phyloP scores from a whole-genome alignment of 106 monocot species.

The Iris macrosiphon region DNA sequence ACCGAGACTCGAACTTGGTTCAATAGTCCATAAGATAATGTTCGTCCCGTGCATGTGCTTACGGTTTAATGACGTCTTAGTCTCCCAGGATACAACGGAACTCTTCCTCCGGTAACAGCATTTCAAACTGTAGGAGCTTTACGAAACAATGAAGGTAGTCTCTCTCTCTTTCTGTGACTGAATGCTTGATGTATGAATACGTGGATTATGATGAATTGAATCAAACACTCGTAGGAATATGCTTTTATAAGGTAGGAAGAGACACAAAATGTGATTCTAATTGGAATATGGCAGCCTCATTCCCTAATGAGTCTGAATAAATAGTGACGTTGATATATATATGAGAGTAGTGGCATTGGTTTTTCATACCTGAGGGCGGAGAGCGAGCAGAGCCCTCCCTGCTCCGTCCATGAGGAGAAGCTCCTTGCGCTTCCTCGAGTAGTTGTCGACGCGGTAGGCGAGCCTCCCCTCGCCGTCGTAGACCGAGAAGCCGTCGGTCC shows the following conservation, averaged over 20 bases:
- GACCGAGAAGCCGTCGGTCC: conserved; percentile 77
- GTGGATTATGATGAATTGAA: not conserved
- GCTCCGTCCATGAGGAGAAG: conserved; percentile 64
- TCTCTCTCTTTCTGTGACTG: too few relatives aligned
- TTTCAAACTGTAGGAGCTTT: too few relatives aligned
- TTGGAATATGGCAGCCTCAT: not conserved
- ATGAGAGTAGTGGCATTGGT: not conserved
- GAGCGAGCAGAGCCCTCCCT: conserved; percentile 35
- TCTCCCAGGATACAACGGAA: too few relatives aligned
- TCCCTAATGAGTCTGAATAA: too few relatives aligned
- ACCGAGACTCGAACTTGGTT: too few relatives aligned
- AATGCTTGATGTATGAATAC: not conserved
- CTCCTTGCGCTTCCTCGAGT: conserved; percentile 68
- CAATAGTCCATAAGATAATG: too few relatives aligned
- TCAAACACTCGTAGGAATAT: not conserved
- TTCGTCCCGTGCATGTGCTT: too few relatives aligned
- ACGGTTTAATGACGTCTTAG: too few relatives aligned
- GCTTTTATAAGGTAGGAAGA: not conserved
- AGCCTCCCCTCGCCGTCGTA: conserved; percentile 53
- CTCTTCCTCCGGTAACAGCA: too few relatives aligned
- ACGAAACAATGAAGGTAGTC: too few relatives aligned
- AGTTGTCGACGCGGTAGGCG: conserved; percentile 82
- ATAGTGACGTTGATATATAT: too few relatives aligned
- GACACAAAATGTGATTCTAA: not conserved
- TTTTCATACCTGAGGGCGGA: conserved; percentile 76